Base-by-base conservation (phyloP, 2,329 filamentous ascomycete genomes). In the Fusarium sp. region DNA sequence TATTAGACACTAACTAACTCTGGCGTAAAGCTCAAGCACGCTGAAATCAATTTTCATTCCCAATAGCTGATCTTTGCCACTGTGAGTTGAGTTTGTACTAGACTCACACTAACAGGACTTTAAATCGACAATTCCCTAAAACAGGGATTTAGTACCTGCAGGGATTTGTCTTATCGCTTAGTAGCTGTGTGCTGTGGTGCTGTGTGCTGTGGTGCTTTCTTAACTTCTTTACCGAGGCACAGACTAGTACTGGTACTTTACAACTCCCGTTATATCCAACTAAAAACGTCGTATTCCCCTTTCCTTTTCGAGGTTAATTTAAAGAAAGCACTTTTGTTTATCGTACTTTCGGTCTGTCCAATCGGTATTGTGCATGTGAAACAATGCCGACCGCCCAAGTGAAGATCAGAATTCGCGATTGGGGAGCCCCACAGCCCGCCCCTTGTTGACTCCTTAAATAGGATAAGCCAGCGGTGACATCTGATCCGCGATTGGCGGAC, bases 381-480 rank as follows among this genome's bases (percentile, higher is more conserved):
- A 37, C 16, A 23, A 50, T 16, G 30, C n/a, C 47, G 47, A 16
- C 16, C 7, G 16, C n/a, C 36, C 16, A 48, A 50, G 34, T 11
- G 9, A 18, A 43, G 39, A 47, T 23, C 23, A 30, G 30, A 6
- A 31, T 46, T 23, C 18, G 23, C 1, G 18, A 65, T 46, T 43
- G 27, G 18, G 11, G 47, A 60, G 23, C 56, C 40, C 64, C 63
- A 62, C 62, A 18, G 9, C 11, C 2, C 18, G 28, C 56, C 56
- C 62, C 64, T 66, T 44, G 43, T 52, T 34, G 40, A 50, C 43
- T 66, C 46, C 63, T 55, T 28, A 16, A 48, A 34, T 18, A 34
- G 30, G 47, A 57, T 7, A 15, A 63, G 41, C 30, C 23, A 56
- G 47, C 27, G 47, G 41, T 28, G 11, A 48, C 34, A 51, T 50